Base-by-base conservation (phyloP, 2,329 filamentous ascomycete species). In the Beauveria pseudobassiana region DNA sequence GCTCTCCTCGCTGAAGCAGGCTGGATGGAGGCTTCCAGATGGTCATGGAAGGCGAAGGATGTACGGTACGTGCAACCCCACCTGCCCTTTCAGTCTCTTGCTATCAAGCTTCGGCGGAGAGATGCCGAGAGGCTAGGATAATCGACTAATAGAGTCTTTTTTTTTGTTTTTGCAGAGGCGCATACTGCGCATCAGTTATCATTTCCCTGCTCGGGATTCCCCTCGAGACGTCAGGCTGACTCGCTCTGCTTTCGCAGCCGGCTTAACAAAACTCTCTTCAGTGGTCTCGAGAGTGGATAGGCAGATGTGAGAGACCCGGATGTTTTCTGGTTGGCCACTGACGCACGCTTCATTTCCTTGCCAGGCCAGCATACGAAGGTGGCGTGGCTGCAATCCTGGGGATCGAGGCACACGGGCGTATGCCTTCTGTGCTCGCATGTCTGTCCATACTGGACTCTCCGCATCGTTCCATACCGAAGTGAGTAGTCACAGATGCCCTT, bases 321-420 rank as follows among this genome's bases (percentile, higher is more conserved):
- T n/a, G 8, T 46, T 34, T 38, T 30, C 45, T 48, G 49, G 30
- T 26, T 48, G 45, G 56, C 45, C n/a, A 22, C 34, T 50, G 57
- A 50, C 20, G 49, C 20, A 49, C 20, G 18, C 22, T 20, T 26
- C n/a, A n/a, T n/a, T n/a, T n/a, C n/a, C n/a, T n/a, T 62, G 16
- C 64, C 65, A 91, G 89, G 90, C 73, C 93, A 98, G 81, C 91
- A 12, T 97, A 89, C 74, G 95, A 99, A 78, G 95, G 95, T 65
- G 95, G 95, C 54, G 92, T 99, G 67, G 93, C 90, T 66, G 89
- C 86, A 61, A 87, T 88, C 65, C 95, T 93, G 58, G 88, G 88
- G 63, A 87, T 89, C 65, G 95, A 99, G 80, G 95, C 93, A 60
- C 95, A 99, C 76, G 95, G 95, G 95, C 91, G 65, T 99, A 98